phyloP scores from a whole-genome alignment of 1,284 basidiomycete species.

The Pseudozyma sp. region DNA sequence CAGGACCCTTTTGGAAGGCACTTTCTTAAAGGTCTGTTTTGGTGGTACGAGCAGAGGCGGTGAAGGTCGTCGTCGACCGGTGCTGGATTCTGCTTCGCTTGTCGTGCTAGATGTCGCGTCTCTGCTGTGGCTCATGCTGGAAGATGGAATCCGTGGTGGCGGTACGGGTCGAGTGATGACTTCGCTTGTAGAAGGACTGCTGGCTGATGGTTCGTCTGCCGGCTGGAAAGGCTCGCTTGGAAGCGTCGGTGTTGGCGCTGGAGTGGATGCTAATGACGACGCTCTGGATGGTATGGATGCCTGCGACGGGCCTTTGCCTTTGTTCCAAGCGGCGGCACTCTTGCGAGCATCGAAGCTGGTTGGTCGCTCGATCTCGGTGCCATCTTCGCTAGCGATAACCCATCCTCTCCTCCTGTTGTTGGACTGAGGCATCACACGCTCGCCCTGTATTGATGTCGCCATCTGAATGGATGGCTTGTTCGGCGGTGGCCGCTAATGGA shows the following conservation, averaged over 20 bases:
- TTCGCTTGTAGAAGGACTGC: background rate
- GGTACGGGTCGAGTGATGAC: constrained; percentile 6
- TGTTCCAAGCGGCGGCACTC: constrained; percentile 48
- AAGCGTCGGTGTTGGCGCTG: constrained; percentile 6
- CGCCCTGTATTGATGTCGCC: constrained; percentile 2
- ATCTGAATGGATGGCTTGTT: background rate
- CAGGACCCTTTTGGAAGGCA: constrained; percentile 25
- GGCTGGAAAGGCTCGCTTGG: constrained; percentile 3
- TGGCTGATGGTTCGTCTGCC: background rate
- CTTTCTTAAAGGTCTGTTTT: constrained; percentile 35
- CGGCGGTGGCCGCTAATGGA: background rate
- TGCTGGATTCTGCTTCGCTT: constrained; percentile 15
- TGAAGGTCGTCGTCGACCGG: constrained; percentile 26
- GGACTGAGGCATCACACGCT: constrained; percentile 9
- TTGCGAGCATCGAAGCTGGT: constrained; percentile 36
- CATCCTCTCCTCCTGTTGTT: constrained; percentile 44
- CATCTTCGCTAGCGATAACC: constrained; percentile 49
- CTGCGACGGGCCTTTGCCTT: constrained; percentile 41
- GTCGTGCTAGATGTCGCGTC: constrained; percentile 11
- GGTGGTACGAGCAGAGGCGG: constrained; percentile 40
- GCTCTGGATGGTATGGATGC: constrained; percentile 45
- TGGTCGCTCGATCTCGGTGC: constrained; percentile 16
- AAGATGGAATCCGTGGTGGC: constrained; percentile 13
- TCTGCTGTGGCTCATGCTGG: constrained; percentile 15
- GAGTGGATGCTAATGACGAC: constrained; percentile 29